Conservation (phyloP, 2,329 filamentous ascomycete genomes). For the Mycosphaerella sp. region DNA sequence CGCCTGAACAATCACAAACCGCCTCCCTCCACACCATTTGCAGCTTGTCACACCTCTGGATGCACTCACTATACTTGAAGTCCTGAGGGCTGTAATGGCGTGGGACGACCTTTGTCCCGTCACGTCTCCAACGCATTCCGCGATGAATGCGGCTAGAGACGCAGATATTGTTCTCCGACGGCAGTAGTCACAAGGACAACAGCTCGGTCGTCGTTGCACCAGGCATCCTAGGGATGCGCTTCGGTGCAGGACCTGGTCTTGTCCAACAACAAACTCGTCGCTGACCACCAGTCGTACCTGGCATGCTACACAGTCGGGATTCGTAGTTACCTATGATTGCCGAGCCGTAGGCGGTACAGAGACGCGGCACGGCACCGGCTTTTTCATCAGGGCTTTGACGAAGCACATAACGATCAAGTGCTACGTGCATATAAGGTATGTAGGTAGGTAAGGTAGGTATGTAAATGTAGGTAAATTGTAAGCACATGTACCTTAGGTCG, state of each 20-base stretch:
- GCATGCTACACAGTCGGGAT: slow-evolving; percentile 5
- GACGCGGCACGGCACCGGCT: slow-evolving; percentile 4
- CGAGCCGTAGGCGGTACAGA: background rate
- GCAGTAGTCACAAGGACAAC: too few species aligned
- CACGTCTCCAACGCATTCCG: too few species aligned
- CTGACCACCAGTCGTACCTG: background rate
- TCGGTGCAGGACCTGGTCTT: background rate
- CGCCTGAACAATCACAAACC: slow-evolving; percentile 2
- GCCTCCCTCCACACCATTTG: background rate
- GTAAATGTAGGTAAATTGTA: too few species aligned
- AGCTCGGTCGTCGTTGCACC: background rate
- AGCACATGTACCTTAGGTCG: too few species aligned
- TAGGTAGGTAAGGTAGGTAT: too few species aligned
- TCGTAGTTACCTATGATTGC: background rate
- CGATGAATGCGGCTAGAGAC: too few species aligned
- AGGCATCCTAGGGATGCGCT: background rate
- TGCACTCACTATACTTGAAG: too few species aligned
- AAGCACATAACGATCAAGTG: too few species aligned
- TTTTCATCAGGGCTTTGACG: slow-evolving; percentile 1
- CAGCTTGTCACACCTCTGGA: background rate
- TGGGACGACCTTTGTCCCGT: too few species aligned
- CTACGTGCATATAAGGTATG: too few species aligned
- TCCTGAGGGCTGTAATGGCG: too few species aligned
- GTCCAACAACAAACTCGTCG: background rate
- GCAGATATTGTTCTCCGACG: too few species aligned